Conservation (phyloP, 1,139 yeast species). For the Suhomyces anneliseae region DNA sequence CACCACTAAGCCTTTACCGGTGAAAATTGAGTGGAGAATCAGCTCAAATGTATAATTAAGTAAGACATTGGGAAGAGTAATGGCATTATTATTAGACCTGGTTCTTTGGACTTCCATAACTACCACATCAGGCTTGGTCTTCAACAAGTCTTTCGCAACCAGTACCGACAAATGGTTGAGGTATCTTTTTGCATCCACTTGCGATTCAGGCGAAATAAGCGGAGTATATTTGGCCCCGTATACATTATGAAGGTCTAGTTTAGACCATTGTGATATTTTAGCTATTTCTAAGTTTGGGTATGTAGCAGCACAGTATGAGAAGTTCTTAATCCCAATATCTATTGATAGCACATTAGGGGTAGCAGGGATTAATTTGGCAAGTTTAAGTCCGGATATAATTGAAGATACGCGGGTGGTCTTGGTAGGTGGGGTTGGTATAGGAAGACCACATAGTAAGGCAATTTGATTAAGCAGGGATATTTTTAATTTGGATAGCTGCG, state of each 20-base stretch:
- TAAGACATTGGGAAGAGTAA: slow-evolving; percentile 43
- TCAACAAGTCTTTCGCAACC: slow-evolving; percentile 20
- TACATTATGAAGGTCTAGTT: slow-evolving; percentile 25
- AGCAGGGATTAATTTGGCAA: slow-evolving; percentile 13
- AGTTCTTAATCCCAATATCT: slow-evolving; percentile 45
- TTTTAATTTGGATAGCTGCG: slow-evolving; percentile 13
- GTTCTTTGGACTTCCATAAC: slow-evolving; percentile 44
- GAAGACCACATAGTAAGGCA: slow-evolving; percentile 37
- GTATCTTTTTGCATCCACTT: slow-evolving; percentile 28
- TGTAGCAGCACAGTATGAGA: slow-evolving; percentile 35
- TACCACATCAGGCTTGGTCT: slow-evolving; percentile 20
- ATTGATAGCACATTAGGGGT: slow-evolving; percentile 26
- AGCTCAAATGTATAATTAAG: slow-evolving; percentile 39
- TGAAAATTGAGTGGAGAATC: slow-evolving; percentile 27
- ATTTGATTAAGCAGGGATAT: slow-evolving; percentile 28
- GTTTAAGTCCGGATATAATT: slow-evolving; percentile 23
- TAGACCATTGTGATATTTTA: slow-evolving; percentile 29
- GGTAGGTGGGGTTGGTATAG: slow-evolving; percentile 25
- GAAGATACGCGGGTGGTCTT: slow-evolving; percentile 28
- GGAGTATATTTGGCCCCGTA: slow-evolving; percentile 18
- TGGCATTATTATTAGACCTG: slow-evolving; percentile 30
- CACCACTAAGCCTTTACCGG: slow-evolving; percentile 14
- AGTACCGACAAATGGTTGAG: slow-evolving; percentile 24
- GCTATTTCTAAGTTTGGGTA: slow-evolving; percentile 13
- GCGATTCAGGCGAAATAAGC: slow-evolving; percentile 15